Conservation (phyloP, 2,329 filamentous ascomycete genomes). For the Thelonectria rubi region DNA sequence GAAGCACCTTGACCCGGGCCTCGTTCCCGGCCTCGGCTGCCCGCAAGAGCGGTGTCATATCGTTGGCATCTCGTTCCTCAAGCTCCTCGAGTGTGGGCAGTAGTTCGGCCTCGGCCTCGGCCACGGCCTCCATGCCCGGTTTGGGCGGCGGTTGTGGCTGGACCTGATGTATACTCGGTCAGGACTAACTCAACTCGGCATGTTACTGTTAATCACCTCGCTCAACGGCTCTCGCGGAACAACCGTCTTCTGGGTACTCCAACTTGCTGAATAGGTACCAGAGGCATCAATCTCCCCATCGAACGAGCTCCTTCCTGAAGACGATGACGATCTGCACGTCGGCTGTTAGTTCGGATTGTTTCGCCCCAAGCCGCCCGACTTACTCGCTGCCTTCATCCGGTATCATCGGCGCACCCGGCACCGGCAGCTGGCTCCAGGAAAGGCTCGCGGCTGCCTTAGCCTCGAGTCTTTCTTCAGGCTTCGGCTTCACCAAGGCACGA, state of each 20-base stretch:
- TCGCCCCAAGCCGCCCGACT: background rate
- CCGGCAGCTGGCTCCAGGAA: background rate
- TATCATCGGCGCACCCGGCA: conserved; percentile 4
- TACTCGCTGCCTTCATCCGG: conserved; percentile 6
- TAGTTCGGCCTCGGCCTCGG: no score
- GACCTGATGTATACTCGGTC: background rate
- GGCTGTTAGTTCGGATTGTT: background rate
- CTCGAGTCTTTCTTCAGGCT: background rate
- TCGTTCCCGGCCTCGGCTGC: no score
- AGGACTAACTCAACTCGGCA: background rate
- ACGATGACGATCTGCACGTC: background rate
- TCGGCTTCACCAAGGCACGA: conserved; percentile 7
- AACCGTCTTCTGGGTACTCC: background rate
- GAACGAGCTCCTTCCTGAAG: conserved; percentile 2
- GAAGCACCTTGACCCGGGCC: no score
- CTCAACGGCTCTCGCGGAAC: background rate
- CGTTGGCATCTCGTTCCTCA: no score
- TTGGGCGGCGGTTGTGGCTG: background rate
- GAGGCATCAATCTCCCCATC: background rate
- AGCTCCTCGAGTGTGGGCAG: no score
- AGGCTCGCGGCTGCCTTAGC: background rate
- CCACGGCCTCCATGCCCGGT: no score
- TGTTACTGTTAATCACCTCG: background rate
- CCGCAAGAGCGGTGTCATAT: no score
- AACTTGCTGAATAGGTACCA: background rate